These are phyloP conservation scores for Geotrichum reessii DNA, from an alignment of 1,139 yeast species.

Conservation along the genomic window DNA sequence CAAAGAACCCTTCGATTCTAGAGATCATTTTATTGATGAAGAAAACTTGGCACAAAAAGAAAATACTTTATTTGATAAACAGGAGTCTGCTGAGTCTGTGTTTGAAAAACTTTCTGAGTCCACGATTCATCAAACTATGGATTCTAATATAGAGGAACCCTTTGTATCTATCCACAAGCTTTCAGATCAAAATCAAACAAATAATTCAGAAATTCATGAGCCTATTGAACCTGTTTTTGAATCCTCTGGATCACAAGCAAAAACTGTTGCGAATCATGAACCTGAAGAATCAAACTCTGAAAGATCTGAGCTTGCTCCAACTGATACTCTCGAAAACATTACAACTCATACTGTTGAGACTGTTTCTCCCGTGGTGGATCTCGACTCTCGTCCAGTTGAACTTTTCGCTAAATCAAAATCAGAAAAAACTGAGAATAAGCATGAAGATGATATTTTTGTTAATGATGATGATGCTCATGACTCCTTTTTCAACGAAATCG, in stretches of 20 bases:
- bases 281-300: not conserved
- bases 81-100: not conserved
- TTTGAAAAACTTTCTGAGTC: not conserved
- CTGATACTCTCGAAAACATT: not conserved
- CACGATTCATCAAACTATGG: not conserved
- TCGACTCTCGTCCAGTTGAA: not conserved
- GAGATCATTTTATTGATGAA: too few relatives aligned
- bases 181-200: too few relatives aligned
- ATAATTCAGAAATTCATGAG: too few relatives aligned
- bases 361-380: not conserved
- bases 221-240: not conserved
- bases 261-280: not conserved
- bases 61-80: not conserved
- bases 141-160: not conserved
- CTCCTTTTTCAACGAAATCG: constrained; percentile 1
- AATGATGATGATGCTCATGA: not conserved
- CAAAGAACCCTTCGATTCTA: too few relatives aligned
- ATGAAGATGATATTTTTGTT: not conserved
- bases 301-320: not conserved
- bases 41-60: not conserved
- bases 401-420: not conserved
- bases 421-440: not conserved
- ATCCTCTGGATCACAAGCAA: not conserved
- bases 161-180: too few relatives aligned
- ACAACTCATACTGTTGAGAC: not conserved